Conservation (phyloP, 805 yeast species). For the Starmerella powellii region DNA sequence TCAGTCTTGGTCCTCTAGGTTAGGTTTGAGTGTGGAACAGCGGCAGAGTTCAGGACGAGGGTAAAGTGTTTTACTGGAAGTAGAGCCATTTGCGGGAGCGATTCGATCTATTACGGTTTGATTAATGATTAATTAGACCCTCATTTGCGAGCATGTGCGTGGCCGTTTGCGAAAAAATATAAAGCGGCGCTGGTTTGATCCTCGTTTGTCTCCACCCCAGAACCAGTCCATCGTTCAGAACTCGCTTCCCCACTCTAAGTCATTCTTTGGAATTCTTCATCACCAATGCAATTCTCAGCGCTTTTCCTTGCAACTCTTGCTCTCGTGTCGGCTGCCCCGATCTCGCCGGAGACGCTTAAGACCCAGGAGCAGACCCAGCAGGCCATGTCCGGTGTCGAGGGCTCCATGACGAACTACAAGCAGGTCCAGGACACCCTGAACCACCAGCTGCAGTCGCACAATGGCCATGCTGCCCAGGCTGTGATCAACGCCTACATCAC, state of each 20-base stretch:
- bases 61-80: too few relatives aligned
- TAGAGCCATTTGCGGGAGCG: too few relatives aligned
- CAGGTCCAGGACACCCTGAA: slow-evolving; percentile 19
- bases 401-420: slow-evolving; percentile 17
- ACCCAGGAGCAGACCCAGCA: slow-evolving; percentile 1
- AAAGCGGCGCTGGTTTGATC: background rate
- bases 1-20: too few relatives aligned
- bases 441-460: slow-evolving; percentile 14
- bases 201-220: background rate
- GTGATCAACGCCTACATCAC: slow-evolving; percentile 22
- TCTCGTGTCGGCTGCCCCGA: slow-evolving; percentile 17
- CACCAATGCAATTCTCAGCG: slow-evolving; percentile 16
- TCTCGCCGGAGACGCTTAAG: background rate
- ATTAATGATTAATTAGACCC: too few relatives aligned
- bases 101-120: too few relatives aligned
- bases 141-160: too few relatives aligned
- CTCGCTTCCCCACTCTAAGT: background rate
- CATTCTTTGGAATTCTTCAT: slow-evolving; percentile 3
- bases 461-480: slow-evolving; percentile 17
- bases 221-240: background rate
- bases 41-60: too few relatives aligned
- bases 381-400: slow-evolving; percentile 15
- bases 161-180: too few relatives aligned
- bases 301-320: slow-evolving; percentile 17
- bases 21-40: too few relatives aligned